Evolutionary conservation across 805 yeast species (phyloP), one percentile per base, ranked within the genome.

Genomic region (Metschnikowia proteae): DNA sequence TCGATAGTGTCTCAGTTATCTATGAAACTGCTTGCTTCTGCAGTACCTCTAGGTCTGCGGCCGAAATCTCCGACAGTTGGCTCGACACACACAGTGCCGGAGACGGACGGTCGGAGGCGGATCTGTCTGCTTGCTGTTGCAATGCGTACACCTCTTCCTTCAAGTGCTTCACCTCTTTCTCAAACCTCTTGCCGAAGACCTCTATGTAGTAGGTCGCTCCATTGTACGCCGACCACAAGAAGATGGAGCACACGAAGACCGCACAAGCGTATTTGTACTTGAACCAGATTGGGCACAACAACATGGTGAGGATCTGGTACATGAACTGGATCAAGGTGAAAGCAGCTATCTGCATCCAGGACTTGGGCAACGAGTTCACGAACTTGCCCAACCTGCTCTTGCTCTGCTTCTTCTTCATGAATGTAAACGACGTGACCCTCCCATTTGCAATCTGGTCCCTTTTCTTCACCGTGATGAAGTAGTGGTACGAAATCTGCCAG

Each of bases 161-260:
- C 60, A 92, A 71, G 58, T 80, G 80, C 26, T 73, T 67, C 25
- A 92, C 90, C 64, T 94, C 97, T 59, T 85, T 88, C 60, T 90
- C 96, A 60, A 90, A 83, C 55, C 91, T 79, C 63, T 83, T 86
- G 22, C 98, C 98, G 67, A 90, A 94, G 44, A 85, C 84, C 60
- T 92, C 98, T 48, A 94, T 77, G 64, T 92, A 92, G 63, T 88
- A 92, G 0, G 96, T 88, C 2, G 98, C 99, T 28, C 99, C 99
- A 56, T 94, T 91, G 64, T 85, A 89, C 37, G 90, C 75, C 1
- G 98, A 95, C 64, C 81, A 77, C 40, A 83, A 64, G 57, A 91
- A 90, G n/a, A 92, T 88, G 44, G 78, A 74, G 1, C 80, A 67
- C 54, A 92, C 75, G 60, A 90, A 91, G 0, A 74, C 55, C 0